These are phyloP conservation scores for Teratosphaeria gauchensis DNA, from an alignment of 2,329 filamentous ascomycete species.

Conservation along the genomic window DNA sequence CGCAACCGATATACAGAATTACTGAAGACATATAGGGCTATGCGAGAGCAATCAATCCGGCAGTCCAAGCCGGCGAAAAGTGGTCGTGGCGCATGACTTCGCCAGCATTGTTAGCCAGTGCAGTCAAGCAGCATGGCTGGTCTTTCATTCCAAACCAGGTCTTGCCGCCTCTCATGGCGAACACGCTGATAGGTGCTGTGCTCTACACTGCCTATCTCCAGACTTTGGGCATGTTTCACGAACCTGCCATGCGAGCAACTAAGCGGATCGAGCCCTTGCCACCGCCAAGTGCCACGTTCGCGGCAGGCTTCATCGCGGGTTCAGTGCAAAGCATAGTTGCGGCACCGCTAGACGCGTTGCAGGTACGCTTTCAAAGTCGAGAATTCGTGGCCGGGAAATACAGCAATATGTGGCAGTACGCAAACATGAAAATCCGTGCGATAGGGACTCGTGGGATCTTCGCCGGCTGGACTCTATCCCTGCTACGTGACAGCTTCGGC, in stretches of 20 bases:
- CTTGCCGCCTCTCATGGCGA: constrained; percentile 65
- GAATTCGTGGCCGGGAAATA: constrained; percentile 52
- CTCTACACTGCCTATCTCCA: constrained; percentile 69
- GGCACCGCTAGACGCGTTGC: constrained; percentile 65
- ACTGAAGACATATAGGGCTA: constrained; percentile 41
- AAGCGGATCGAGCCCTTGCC: constrained; percentile 64
- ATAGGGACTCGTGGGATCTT: constrained; percentile 66
- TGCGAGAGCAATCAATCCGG: constrained; percentile 53
- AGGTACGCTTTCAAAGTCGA: constrained; percentile 58
- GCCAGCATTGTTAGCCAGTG: constrained; percentile 58
- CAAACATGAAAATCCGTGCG: constrained; percentile 55
- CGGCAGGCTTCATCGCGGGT: constrained; percentile 61
- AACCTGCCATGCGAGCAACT: constrained; percentile 50
- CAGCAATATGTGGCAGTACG: constrained; percentile 63
- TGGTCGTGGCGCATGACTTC: constrained; percentile 60
- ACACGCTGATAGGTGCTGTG: constrained; percentile 63
- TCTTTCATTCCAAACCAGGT: constrained; percentile 64
- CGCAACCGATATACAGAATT: not conserved
- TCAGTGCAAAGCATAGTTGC: constrained; percentile 61
- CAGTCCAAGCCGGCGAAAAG: constrained; percentile 35
- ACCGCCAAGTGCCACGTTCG: constrained; percentile 52
- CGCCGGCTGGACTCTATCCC: constrained; percentile 60
- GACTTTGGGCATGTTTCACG: constrained; percentile 55
- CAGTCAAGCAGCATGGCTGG: constrained; percentile 63
- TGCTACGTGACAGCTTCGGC: constrained; percentile 61